Evolutionary conservation across 257 asterid species (phyloP).

Genomic region (Cynanchum wilfordii): DNA sequence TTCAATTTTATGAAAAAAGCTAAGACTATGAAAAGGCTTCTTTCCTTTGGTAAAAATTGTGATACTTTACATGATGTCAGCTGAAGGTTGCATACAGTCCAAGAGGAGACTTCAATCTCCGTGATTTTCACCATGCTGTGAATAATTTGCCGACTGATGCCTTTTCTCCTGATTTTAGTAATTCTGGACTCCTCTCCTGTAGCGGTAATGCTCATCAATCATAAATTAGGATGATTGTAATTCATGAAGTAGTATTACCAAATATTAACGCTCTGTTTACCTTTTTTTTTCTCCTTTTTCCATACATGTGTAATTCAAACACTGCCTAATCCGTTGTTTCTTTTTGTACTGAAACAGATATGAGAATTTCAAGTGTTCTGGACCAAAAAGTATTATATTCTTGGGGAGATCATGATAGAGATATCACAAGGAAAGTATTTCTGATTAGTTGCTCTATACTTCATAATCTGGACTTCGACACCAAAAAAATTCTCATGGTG

Average conservation of each 20-base stretch:
- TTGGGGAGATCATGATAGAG: constrained; percentile 46
- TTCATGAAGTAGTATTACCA: background rate
- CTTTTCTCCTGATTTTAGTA: constrained; percentile 44
- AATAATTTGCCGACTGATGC: constrained; percentile 70
- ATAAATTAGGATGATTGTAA: background rate
- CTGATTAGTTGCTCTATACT: constrained; percentile 48
- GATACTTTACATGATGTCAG: constrained; percentile 40
- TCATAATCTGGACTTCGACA: constrained; percentile 48
- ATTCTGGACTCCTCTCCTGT: constrained; percentile 36
- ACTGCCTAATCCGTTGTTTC: background rate
- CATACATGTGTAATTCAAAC: background rate
- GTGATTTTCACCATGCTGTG: constrained; percentile 84
- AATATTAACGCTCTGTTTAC: background rate
- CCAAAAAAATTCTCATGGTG: constrained; percentile 64
- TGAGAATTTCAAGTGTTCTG: constrained; percentile 58
- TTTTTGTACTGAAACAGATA: constrained; percentile 36
- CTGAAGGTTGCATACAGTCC: constrained; percentile 86
- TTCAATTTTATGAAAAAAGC: constrained; percentile 2
- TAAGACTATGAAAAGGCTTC: background rate
- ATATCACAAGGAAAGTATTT: constrained; percentile 55
- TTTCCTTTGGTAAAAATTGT: constrained; percentile 2
- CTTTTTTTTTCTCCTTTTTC: background rate
- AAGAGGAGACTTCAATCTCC: constrained; percentile 72
- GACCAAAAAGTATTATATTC: constrained; percentile 47
- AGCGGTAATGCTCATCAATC: constrained; percentile 26